Evolutionary conservation across 2,329 filamentous ascomycete genomes (phyloP).

Genomic region (Fusarium domesticum): DNA sequence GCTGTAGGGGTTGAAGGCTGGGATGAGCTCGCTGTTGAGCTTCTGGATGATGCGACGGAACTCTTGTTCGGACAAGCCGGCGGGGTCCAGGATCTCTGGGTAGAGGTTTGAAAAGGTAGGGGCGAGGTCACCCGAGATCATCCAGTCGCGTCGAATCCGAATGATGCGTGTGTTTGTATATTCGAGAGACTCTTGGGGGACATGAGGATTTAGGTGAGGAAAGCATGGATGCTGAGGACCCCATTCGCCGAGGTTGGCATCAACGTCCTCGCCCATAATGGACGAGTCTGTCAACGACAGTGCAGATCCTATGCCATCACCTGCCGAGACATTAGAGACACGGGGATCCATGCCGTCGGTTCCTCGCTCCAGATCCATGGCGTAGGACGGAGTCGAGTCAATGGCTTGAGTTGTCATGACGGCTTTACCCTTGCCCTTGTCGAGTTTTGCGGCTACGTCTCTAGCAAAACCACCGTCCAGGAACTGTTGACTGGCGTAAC

Average conservation of each 20-base stretch:
- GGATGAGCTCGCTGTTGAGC: slow-evolving; percentile 72
- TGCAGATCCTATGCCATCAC: slow-evolving; percentile 52
- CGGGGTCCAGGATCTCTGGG: slow-evolving; percentile 88
- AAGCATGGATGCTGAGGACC: slow-evolving; percentile 92
- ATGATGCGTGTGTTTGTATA: slow-evolving; percentile 83
- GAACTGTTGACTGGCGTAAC: slow-evolving; percentile 13
- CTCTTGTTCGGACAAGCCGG: slow-evolving; percentile 76
- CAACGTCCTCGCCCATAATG: slow-evolving; percentile 62
- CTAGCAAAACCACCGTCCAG: slow-evolving; percentile 11
- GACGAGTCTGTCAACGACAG: slow-evolving; percentile 57
- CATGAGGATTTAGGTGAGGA: slow-evolving; percentile 89
- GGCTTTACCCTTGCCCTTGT: slow-evolving; percentile 53
- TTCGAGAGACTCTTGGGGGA: slow-evolving; percentile 71
- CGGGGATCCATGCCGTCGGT: slow-evolving; percentile 44
- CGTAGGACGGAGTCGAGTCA: slow-evolving; percentile 37
- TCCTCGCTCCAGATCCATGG: slow-evolving; percentile 55
- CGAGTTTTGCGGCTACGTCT: slow-evolving; percentile 27
- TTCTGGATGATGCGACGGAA: slow-evolving; percentile 80
- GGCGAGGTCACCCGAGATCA: slow-evolving; percentile 82
- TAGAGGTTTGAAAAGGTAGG: slow-evolving; percentile 95
- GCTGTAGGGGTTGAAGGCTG: slow-evolving; percentile 77
- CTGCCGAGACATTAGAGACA: slow-evolving; percentile 47
- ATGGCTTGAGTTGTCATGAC: slow-evolving; percentile 44
- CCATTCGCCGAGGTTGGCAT: slow-evolving; percentile 75
- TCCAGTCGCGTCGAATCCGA: slow-evolving; percentile 87